Conservation (phyloP, 2,329 filamentous ascomycete species). For the Fusarium udum region DNA sequence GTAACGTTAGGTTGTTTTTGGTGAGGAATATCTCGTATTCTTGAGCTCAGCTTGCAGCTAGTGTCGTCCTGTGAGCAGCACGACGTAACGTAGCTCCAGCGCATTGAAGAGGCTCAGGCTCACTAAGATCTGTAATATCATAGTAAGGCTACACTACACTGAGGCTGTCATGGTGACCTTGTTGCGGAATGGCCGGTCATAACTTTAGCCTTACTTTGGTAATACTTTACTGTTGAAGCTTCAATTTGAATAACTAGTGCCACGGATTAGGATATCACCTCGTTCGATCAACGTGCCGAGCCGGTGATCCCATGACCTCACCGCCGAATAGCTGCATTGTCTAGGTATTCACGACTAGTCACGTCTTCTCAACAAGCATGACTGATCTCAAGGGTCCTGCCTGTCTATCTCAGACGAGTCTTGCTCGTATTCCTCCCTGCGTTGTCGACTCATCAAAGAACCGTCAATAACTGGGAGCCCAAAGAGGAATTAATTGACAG, state of each 20-base stretch:
- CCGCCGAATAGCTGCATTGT: conserved; percentile 5
- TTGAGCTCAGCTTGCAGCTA: conserved; percentile 12
- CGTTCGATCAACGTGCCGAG: conserved; percentile 9
- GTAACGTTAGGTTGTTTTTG: conserved; percentile 23
- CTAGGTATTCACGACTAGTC: neutral
- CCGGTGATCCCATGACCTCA: conserved; percentile 32
- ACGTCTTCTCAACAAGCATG: neutral
- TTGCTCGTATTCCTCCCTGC: conserved; percentile 37
- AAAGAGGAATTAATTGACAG: conserved; percentile 14
- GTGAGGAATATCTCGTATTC: conserved; percentile 36
- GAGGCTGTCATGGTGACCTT: neutral
- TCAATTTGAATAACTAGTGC: neutral
- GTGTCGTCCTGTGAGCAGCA: conserved; percentile 5
- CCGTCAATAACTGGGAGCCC: neutral
- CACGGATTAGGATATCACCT: neutral
- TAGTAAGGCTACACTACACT: neutral
- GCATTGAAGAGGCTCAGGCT: neutral
- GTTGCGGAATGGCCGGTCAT: conserved; percentile 4
- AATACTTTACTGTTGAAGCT: neutral
- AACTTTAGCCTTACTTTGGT: neutral
- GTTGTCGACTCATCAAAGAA: conserved; percentile 13
- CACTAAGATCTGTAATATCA: neutral
- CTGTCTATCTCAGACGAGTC: conserved; percentile 14
- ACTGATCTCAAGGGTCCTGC: conserved; percentile 15
- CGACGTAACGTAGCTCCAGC: conserved; percentile 28